These are phyloP conservation scores for Ophiocordyceps unilateralis DNA, from an alignment of 2,329 filamentous ascomycete genomes.

Conservation along the genomic window DNA sequence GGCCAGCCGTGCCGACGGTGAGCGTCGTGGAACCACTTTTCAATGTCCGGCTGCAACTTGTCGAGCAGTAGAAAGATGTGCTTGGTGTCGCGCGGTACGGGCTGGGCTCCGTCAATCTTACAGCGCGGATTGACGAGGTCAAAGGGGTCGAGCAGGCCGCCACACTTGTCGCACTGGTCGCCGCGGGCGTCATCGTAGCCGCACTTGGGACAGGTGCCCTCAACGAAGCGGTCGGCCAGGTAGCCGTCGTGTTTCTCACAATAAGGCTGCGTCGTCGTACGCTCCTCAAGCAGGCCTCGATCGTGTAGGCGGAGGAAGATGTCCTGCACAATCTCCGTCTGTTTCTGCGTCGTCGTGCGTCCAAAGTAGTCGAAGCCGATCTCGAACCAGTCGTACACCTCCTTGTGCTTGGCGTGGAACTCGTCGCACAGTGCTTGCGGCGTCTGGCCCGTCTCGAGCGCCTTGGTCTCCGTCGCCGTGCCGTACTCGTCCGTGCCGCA, in stretches of 20 bases:
- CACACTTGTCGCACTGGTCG: conserved; percentile 62
- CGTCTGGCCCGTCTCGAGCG: conserved; percentile 69
- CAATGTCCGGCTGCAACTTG: conserved; percentile 59
- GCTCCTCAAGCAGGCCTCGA: conserved; percentile 77
- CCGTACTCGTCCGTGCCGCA: conserved; percentile 85
- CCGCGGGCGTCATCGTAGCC: conserved; percentile 53
- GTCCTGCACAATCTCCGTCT: conserved; percentile 83
- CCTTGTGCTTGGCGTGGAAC: conserved; percentile 78
- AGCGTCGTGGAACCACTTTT: conserved; percentile 59
- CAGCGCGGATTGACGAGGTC: conserved; percentile 73
- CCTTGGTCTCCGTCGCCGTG: conserved; percentile 90
- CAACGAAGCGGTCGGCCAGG: conserved; percentile 73
- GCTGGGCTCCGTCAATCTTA: conserved; percentile 75
- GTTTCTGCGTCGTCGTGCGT: conserved; percentile 72
- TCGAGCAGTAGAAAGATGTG: conserved; percentile 84
- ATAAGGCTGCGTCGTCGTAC: conserved; percentile 76
- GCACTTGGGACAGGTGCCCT: conserved; percentile 63
- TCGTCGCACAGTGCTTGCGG: conserved; percentile 79
- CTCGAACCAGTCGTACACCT: conserved; percentile 91
- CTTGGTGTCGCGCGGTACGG: conserved; percentile 66
- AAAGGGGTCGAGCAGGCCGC: conserved; percentile 52
- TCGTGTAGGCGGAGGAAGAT: conserved; percentile 79
- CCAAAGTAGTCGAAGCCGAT: conserved; percentile 93
- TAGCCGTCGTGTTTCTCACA: conserved; percentile 65
- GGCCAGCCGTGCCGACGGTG: conserved; percentile 63